phyloP scores from a whole-genome alignment of 495 filamentous ascomycete genomes.

The Bacidia rubella region DNA sequence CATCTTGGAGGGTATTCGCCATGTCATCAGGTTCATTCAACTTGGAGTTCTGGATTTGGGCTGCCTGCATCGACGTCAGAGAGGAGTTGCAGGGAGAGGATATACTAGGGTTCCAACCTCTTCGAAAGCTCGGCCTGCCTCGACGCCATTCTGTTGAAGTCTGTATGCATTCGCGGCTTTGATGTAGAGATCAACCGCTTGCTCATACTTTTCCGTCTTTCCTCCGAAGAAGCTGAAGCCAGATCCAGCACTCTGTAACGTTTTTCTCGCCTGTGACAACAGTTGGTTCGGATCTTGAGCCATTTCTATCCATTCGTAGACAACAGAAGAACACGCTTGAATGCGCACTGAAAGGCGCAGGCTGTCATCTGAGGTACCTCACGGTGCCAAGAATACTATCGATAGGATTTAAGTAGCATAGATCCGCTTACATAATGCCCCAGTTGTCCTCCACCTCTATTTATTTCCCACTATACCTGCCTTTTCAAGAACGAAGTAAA shows the following conservation, averaged over 20 bases:
- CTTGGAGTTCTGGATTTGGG: slow-evolving; percentile 56
- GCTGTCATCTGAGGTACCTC: no score
- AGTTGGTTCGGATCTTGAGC: slow-evolving; percentile 3
- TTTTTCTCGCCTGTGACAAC: slow-evolving; percentile 59
- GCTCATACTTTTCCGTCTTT: slow-evolving; percentile 68
- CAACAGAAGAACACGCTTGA: no score
- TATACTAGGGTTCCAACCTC: slow-evolving; percentile 19
- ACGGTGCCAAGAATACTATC: no score
- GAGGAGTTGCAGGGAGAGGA: neutral
- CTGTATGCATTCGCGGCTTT: slow-evolving; percentile 74
- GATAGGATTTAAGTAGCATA: no score
- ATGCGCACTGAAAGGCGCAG: no score
- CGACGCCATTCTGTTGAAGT: slow-evolving; percentile 55
- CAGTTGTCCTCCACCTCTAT: no score
- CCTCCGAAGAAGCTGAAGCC: slow-evolving; percentile 71
- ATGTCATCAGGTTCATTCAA: slow-evolving; percentile 82
- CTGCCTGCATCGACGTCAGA: slow-evolving; percentile 29
- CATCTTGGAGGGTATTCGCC: slow-evolving; percentile 63
- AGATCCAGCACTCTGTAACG: slow-evolving; percentile 48
- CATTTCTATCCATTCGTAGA: no score
- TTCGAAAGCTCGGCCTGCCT: slow-evolving; percentile 71
- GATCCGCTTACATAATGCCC: no score
- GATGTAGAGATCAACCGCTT: slow-evolving; percentile 66
- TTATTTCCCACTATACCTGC: no score
- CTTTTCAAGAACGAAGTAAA: no score